Base-by-base conservation (phyloP, 495 filamentous ascomycete species). In the Penicillium alfredii region DNA sequence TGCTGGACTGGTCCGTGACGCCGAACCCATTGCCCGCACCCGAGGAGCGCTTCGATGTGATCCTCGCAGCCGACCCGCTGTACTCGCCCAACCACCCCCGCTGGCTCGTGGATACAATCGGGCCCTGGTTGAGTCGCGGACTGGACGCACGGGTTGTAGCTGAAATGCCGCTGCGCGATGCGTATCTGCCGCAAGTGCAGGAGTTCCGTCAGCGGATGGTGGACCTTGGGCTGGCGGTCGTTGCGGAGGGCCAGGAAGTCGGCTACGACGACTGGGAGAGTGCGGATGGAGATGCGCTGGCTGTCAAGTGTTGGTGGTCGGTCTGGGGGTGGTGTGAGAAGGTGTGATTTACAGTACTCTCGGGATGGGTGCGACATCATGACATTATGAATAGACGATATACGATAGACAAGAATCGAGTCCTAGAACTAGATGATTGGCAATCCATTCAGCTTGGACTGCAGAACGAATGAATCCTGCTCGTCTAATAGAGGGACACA, bases 231-330 rank as follows among this genome's bases (percentile, higher is more conserved):
- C 59, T 88, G 34, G 50, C 47, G 9, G 42, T 80, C 0, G 24
- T 77, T 10, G 66, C 71, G 9, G 68, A 83, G 46, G 84, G 81
- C 0, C 63, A 74, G 27, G 83, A 87, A 55, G 57, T 58, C 2
- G 84, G 82, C 2, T 71, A 71, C 40, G 83, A 87, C 51, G 83
- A 88, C 47, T 87, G 83, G 83, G 77, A 73, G 23, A 53, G 57
- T 23, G 56, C 54, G 1, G 61, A 64, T 29, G 71, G 63, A 11
- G 67, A 60, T 18, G 69, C 63, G 26, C 52, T 68, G 8, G 71
- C 69, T 22, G 78, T 84, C 15, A 65, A 57, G 20, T 82, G 79
- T 53, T 82, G 78, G 81, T 86, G 80, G 81, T 71, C 70, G 6
- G 53, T 80, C 23, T 84, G 77, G 76, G 63, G 64, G 13, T 73